Conservation (phyloP, 2,329 filamentous ascomycete species). For the Phaeosphaeria sp. region DNA sequence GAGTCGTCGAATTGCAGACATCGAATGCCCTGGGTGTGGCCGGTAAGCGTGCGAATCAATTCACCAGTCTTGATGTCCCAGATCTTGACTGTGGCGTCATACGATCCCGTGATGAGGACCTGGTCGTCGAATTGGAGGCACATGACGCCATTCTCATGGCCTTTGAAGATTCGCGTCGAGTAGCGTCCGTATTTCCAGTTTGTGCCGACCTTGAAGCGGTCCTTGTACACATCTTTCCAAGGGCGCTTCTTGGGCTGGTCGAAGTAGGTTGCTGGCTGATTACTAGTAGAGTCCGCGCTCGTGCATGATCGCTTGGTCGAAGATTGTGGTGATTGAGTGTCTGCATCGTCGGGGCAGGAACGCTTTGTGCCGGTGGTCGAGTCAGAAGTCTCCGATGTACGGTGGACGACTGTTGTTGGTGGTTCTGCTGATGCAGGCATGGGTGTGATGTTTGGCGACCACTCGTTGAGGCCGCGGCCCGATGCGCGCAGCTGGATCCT, state of each 20-base stretch:
- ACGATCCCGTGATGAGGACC: conserved; percentile 90
- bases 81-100: conserved; percentile 93
- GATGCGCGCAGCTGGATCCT: conserved; percentile 76
- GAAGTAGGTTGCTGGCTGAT: conserved; percentile 56
- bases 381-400: conserved; percentile 21
- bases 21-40: conserved; percentile 83
- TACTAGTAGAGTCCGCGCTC: conserved; percentile 21
- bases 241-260: conserved; percentile 63
- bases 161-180: conserved; percentile 81
- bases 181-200: conserved; percentile 98
- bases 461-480: conserved; percentile 62
- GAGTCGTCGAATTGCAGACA: conserved; percentile 92
- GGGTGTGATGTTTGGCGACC: conserved; percentile 59
- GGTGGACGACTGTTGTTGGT: conserved; percentile 16
- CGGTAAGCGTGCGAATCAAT: conserved; percentile 81
- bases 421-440: conserved; percentile 45
- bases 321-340: conserved; percentile 27
- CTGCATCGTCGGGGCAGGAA: conserved; percentile 28
- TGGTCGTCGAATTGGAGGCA: conserved; percentile 83
- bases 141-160: conserved; percentile 87
- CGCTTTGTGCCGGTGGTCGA: conserved; percentile 35
- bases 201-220: conserved; percentile 91
- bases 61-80: conserved; percentile 92
- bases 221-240: conserved; percentile 98
- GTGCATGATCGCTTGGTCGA: conserved; percentile 46